phyloP scores from a whole-genome alignment of 768 basidiomycete species.

The Daedaleopsis nitida region DNA sequence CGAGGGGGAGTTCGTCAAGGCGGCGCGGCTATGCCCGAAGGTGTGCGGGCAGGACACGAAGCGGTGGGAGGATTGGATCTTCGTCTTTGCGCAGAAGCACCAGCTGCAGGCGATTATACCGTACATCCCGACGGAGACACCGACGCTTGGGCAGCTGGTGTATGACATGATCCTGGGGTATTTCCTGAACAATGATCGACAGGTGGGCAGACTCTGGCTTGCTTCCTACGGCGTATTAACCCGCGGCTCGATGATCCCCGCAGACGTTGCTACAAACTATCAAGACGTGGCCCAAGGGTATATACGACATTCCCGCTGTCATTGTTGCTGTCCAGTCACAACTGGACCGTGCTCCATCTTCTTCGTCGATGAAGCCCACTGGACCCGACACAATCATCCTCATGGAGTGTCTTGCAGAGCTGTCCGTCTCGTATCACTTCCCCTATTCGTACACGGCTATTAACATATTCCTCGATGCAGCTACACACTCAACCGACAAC shows the following conservation, averaged over 20 bases:
- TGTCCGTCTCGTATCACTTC: conserved; percentile 49
- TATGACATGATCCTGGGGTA: conserved; percentile 96
- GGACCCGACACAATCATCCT: conserved; percentile 58
- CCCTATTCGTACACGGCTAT: too few relatives aligned
- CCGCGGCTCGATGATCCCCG: background rate
- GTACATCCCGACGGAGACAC: conserved; percentile 80
- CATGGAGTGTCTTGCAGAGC: conserved; percentile 94
- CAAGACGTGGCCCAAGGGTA: conserved; percentile 85
- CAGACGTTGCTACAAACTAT: conserved; percentile 80
- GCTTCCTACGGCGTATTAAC: background rate
- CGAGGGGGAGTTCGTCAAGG: conserved; percentile 74
- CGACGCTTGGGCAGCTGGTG: conserved; percentile 78
- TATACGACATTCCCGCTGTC: conserved; percentile 87
- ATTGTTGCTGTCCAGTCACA: conserved; percentile 88
- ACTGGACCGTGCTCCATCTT: conserved; percentile 62
- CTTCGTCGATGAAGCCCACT: conserved; percentile 45
- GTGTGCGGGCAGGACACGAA: conserved; percentile 79
- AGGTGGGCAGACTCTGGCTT: conserved; percentile 42
- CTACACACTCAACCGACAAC: conserved; percentile 86
- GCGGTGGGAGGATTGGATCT: conserved; percentile 97
- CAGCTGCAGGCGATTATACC: conserved; percentile 90
- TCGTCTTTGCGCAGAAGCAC: conserved; percentile 79
- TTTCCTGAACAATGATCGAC: conserved; percentile 76
- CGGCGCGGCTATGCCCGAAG: conserved; percentile 81
- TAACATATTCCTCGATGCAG: conserved; percentile 39